Base-by-base conservation (phyloP, 805 yeast genomes). In the Saturnispora quitensis region DNA sequence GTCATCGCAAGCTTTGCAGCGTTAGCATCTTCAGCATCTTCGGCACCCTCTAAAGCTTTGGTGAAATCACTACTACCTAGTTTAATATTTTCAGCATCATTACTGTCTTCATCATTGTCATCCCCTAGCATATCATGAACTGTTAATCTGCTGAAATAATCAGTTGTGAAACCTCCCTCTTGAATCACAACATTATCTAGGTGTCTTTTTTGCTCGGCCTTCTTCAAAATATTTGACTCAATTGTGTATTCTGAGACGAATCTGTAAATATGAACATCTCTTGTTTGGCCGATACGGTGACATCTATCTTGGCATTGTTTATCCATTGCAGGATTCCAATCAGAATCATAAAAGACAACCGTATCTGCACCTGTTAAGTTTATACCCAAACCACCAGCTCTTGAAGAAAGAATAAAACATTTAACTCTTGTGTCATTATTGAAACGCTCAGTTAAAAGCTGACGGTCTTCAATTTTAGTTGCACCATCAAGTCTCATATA, bases 251-350 rank as follows among this genome's bases (percentile, higher is more conserved):
- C 99, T 27, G 96, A 86, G 25, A 93, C 98, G 68, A 93, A 86
- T 55, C 99, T 74, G 71, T 95, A 93, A 52, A 93, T 93, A 67
- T 93, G 99, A 35, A 93, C 99, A 65, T 93, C 99, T 62, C 99
- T 77, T 17, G 95, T 89, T 67, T 93, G 99, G 6, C 99, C 99
- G 66, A 93, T 93, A 73, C 99, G 84, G 67, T 93, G 99, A 70
- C 98, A 93, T 67, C 99, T 82, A 69, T 93, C 99, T 68, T 93
- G 99, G 70, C 99, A 93, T 69, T 93, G 99, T 64, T 89, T 89
- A 67, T 93, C 99, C 97, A 93, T 93, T 1, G 98, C 96, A 2
- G 99, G 99, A 64, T 93, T 93, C 99, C 99, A 91, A 68, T 91
- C 99, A 2, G 97, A 89, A 68, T 93, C 99, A 66, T 95, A 93